phyloP scores from a whole-genome alignment of 139 green algal species.

The Marvania coccoides region DNA sequence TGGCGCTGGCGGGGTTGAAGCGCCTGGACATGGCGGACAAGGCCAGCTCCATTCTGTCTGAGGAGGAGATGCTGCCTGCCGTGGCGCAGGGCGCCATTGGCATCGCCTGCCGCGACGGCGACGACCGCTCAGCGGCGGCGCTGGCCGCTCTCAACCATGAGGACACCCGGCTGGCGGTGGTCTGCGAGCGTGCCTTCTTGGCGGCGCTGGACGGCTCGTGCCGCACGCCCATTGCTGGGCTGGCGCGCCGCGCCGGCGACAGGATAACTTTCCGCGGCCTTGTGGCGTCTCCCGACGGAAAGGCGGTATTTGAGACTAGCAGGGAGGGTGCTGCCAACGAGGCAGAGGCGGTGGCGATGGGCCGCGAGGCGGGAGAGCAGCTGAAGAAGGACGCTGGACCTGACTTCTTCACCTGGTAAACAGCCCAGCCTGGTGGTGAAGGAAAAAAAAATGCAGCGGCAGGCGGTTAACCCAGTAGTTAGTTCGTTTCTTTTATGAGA shows the following conservation, averaged over 20 bases:
- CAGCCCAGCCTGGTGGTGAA: no score
- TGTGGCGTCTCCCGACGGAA: slow-evolving; percentile 84
- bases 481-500: no score
- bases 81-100: slow-evolving; percentile 88
- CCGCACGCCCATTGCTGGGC: slow-evolving; percentile 93
- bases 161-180: slow-evolving; percentile 88
- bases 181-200: slow-evolving; percentile 93
- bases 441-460: neutral
- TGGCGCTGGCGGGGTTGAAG: slow-evolving; percentile 94
- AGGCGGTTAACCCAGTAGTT: no score
- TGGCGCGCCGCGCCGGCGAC: slow-evolving; percentile 33
- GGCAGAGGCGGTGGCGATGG: slow-evolving; percentile 46
- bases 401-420: slow-evolving; percentile 76
- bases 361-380: slow-evolving; percentile 68
- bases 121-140: slow-evolving; percentile 53
- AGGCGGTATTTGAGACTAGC: slow-evolving; percentile 59
- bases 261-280: slow-evolving; percentile 84
- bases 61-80: slow-evolving; percentile 44
- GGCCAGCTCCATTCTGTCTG: slow-evolving; percentile 76
- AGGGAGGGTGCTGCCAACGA: slow-evolving; percentile 39
- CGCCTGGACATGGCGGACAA: slow-evolving; percentile 91
- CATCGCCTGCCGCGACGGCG: slow-evolving; percentile 89
- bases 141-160: slow-evolving; percentile 94
- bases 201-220: slow-evolving; percentile 94
- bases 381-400: slow-evolving; percentile 67